A percentile compares a stretch with the other conserved stretches of the same genome.
Evolutionary conservation across 176 grass and related monocot genomes (phyloP).

Genomic region (Carex cristatella): DNA sequence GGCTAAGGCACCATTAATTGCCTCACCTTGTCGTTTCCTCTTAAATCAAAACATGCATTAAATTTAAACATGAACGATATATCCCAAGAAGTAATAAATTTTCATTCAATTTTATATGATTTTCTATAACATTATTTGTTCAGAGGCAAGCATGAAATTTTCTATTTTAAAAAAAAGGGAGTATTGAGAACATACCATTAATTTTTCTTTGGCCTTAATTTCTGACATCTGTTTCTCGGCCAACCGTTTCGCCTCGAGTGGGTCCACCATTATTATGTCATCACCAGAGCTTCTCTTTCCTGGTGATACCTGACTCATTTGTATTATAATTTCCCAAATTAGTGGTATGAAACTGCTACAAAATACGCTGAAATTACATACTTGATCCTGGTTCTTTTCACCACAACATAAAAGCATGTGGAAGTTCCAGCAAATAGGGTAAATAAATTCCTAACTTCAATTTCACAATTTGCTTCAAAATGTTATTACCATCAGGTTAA

Average conservation of each 20-base stretch:
- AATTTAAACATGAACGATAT: not conserved
- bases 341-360: not conserved
- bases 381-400: not conserved
- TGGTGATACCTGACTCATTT: slow-evolving; percentile 39
- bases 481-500: not conserved
- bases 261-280: slow-evolving; percentile 86
- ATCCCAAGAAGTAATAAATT: not conserved
- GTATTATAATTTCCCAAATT: not conserved
- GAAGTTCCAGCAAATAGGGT: not conserved
- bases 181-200: slow-evolving; percentile 40
- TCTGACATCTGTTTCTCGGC: slow-evolving; percentile 89
- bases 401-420: not conserved
- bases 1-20: slow-evolving; percentile 75
- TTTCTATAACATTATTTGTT: not conserved
- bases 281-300: slow-evolving; percentile 65
- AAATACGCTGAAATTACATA: not conserved
- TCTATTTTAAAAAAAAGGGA: not conserved
- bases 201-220: slow-evolving; percentile 73
- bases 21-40: slow-evolving; percentile 69
- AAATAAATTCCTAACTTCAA: not conserved
- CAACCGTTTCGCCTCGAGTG: slow-evolving; percentile 80
- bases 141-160: not conserved
- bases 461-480: not conserved
- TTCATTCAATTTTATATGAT: not conserved
- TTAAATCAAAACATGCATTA: slow-evolving; percentile 33